Evolutionary conservation across 768 basidiomycete genomes (phyloP).

Genomic region (Psilocybe tampanensis): DNA sequence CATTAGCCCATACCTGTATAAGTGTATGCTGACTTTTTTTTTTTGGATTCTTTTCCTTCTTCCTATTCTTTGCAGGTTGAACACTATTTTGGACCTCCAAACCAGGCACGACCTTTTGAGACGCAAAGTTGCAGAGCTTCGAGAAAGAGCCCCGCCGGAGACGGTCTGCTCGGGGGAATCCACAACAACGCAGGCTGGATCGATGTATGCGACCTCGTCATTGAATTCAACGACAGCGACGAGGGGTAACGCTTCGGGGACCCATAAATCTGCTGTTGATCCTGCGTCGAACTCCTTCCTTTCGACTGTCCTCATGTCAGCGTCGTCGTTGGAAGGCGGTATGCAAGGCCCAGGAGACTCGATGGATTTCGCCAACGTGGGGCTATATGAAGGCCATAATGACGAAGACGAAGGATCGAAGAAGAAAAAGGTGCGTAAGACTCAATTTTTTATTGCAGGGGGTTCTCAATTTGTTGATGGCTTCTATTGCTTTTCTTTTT

Average conservation of each 20-base stretch:
- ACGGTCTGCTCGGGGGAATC: slow-evolving; percentile 23
- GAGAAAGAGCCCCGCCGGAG: slow-evolving; percentile 29
- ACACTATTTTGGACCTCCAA: slow-evolving; percentile 81
- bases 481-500: not conserved
- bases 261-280: not conserved
- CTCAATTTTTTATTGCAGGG: not conserved
- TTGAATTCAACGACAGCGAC: slow-evolving; percentile 18
- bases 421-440: slow-evolving; percentile 67
- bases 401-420: slow-evolving; percentile 56
- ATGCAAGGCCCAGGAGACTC: not conserved
- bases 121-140: slow-evolving; percentile 52
- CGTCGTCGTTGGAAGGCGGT: not conserved
- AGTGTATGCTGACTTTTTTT: not conserved
- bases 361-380: slow-evolving; percentile 9
- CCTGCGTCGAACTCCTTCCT: not conserved
- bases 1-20: not conserved
- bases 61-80: slow-evolving; percentile 47
- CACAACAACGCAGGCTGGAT: slow-evolving; percentile 22
- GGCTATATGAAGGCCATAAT: slow-evolving; percentile 15
- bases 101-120: slow-evolving; percentile 83
- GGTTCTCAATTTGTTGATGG: not conserved
- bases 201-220: slow-evolving; percentile 40
- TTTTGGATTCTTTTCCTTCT: not conserved
- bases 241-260: not conserved
- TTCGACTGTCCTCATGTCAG: not conserved